phyloP scores from a whole-genome alignment of 306 rosid genomes.

The Vicia villosa region DNA sequence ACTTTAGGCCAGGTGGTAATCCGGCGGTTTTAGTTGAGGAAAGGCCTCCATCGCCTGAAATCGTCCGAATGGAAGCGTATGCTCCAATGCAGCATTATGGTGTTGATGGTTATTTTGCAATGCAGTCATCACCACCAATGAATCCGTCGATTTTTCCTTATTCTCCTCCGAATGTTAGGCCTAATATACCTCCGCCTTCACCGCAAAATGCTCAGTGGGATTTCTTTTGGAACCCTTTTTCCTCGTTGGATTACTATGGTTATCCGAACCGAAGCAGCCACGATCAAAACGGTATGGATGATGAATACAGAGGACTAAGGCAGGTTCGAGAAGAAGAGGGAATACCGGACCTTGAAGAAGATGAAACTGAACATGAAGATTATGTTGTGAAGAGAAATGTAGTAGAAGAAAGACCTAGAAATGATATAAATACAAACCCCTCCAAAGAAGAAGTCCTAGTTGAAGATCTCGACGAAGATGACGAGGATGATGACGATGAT shows the following conservation, averaged over 20 bases:
- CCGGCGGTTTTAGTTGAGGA: slow-evolving; percentile 76
- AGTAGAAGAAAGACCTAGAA: slow-evolving; percentile 54
- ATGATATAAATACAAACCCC: slow-evolving; percentile 43
- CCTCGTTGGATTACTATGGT: slow-evolving; percentile 74
- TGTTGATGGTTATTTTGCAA: slow-evolving; percentile 57
- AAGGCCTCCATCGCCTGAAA: slow-evolving; percentile 75
- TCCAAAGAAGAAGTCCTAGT: slow-evolving; percentile 62
- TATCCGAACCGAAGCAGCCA: slow-evolving; percentile 57
- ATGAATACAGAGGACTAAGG: slow-evolving; percentile 69
- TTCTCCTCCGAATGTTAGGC: slow-evolving; percentile 58
- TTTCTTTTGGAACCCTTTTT: slow-evolving; percentile 93
- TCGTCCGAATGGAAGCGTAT: slow-evolving; percentile 60
- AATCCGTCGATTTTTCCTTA: slow-evolving; percentile 62
- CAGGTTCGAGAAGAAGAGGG: slow-evolving; percentile 88
- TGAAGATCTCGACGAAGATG: slow-evolving; percentile 67
- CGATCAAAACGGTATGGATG: slow-evolving; percentile 55
- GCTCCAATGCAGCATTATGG: slow-evolving; percentile 63
- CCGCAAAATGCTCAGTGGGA: slow-evolving; percentile 90
- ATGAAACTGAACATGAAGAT: slow-evolving; percentile 67
- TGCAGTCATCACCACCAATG: slow-evolving; percentile 71
- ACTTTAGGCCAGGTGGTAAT: slow-evolving; percentile 73
- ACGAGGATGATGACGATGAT: slow-evolving; percentile 68
- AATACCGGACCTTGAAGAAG: slow-evolving; percentile 90
- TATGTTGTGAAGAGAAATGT: slow-evolving; percentile 41
- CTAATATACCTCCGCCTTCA: slow-evolving; percentile 69